Percentiles rank a stretch among this genome's conserved stretches.
phyloP scores from a whole-genome alignment of 2,329 filamentous ascomycete genomes.

The Ascochyta rabiei region DNA sequence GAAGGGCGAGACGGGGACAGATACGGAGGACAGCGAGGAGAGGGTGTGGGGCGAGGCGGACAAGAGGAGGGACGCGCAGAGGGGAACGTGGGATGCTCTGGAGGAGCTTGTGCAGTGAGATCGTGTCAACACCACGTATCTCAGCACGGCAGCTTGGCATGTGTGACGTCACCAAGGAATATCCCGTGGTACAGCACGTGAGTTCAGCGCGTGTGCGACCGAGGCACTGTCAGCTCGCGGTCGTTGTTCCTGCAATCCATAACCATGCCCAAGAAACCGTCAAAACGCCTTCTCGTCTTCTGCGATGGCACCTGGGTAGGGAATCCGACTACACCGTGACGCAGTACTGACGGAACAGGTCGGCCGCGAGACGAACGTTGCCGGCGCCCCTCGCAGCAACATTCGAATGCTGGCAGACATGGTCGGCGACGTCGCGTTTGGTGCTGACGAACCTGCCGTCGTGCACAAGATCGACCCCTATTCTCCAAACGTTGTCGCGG shows the following conservation, averaged over 20 bases:
- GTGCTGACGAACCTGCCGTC: slow-evolving; percentile 16
- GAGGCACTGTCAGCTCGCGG: no score
- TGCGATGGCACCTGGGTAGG: slow-evolving; percentile 46
- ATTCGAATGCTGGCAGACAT: slow-evolving; percentile 41
- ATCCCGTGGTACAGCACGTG: no score
- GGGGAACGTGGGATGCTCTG: slow-evolving; percentile 45
- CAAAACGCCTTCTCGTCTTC: slow-evolving; percentile 39
- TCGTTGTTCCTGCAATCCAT: no score
- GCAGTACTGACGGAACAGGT: slow-evolving; percentile 4
- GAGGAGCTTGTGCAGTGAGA: slow-evolving; percentile 39
- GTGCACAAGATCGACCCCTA: slow-evolving; percentile 31
- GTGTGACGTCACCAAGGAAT: no score
- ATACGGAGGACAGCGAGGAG: slow-evolving; percentile 22
- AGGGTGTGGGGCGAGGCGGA: slow-evolving; percentile 19
- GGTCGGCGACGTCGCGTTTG: slow-evolving; percentile 36
- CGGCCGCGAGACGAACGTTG: slow-evolving; percentile 40
- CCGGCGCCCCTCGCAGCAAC: slow-evolving; percentile 38
- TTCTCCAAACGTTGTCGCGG: slow-evolving; percentile 32
- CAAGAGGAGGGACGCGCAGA: slow-evolving; percentile 34
- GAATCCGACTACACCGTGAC: no score
- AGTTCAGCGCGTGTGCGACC: no score
- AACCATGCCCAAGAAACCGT: slow-evolving; percentile 12
- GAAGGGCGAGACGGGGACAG: slow-evolving; percentile 14
- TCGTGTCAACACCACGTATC: no score
- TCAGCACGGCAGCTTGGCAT: no score